These are phyloP conservation scores for Symmetrospora coprosmae DNA, from an alignment of 768 basidiomycete species.

Conservation along the genomic window DNA sequence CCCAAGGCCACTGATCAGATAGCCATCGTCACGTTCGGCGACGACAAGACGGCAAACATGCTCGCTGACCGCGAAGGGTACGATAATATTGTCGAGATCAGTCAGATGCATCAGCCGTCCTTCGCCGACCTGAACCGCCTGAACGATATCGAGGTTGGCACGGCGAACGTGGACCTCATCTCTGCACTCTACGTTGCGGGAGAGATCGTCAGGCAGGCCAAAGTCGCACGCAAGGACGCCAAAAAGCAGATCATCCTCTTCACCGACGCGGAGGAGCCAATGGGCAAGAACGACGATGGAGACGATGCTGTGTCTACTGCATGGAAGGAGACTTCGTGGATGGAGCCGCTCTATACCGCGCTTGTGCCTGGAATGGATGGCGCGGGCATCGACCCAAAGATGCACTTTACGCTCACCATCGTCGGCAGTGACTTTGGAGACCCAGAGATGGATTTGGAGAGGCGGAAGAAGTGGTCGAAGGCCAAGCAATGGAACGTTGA, in stretches of 20 bases:
- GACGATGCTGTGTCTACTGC: neutral
- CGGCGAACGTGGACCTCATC: neutral
- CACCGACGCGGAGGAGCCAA: conserved; percentile 10
- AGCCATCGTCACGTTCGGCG: conserved; percentile 7
- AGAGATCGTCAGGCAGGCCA: neutral
- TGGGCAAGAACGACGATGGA: neutral
- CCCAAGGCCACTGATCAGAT: conserved; percentile 17
- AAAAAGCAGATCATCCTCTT: conserved; percentile 12
- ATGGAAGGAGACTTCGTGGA: conserved; percentile 11
- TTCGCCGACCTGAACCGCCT: neutral
- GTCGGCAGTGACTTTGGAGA: conserved; percentile 15
- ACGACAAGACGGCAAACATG: neutral
- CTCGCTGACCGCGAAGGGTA: conserved; percentile 1
- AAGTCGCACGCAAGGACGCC: conserved; percentile 10
- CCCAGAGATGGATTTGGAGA: neutral
- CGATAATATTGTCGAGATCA: conserved; percentile 11
- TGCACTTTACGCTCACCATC: conserved; percentile 1
- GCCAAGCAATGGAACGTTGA: no score
- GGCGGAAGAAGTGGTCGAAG: conserved; percentile 1
- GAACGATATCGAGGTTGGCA: neutral
- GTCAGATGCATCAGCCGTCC: neutral
- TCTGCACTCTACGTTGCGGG: conserved; percentile 14
- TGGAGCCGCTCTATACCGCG: neutral
- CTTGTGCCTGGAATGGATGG: neutral
- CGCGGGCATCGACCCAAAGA: neutral